Evolutionary conservation across 2,329 filamentous ascomycete genomes (phyloP).

Genomic region (Lasiodiplodia theobromae): DNA sequence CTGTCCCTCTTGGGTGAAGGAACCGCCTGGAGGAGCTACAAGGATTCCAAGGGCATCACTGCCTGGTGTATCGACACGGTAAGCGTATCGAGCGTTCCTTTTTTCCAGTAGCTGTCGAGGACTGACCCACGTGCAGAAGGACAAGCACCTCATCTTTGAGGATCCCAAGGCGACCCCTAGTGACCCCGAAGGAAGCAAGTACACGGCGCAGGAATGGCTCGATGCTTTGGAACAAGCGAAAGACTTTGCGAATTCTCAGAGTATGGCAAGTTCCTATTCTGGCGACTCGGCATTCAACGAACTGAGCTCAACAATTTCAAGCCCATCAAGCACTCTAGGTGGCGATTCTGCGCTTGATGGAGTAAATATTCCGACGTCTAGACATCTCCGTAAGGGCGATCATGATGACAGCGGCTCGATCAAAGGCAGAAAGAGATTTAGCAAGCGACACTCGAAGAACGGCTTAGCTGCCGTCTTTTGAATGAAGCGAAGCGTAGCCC

Average conservation of each 20-base stretch:
- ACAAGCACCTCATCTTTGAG: slow-evolving; percentile 92
- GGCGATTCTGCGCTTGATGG: slow-evolving; percentile 54
- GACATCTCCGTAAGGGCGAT: slow-evolving; percentile 55
- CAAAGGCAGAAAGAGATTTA: slow-evolving; percentile 74
- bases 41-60: slow-evolving; percentile 85
- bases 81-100: slow-evolving; percentile 53
- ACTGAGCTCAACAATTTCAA: slow-evolving; percentile 68
- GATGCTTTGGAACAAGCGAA: slow-evolving; percentile 85
- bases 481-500: slow-evolving; percentile 32
- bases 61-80: slow-evolving; percentile 95
- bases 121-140: slow-evolving; percentile 64
- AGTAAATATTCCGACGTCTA: slow-evolving; percentile 60
- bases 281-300: slow-evolving; percentile 56
- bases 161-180: slow-evolving; percentile 78
- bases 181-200: slow-evolving; percentile 68
- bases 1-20: slow-evolving; percentile 81
- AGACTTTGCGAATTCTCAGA: slow-evolving; percentile 81
- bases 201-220: slow-evolving; percentile 88
- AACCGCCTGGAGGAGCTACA: slow-evolving; percentile 78
- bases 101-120: not conserved
- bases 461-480: slow-evolving; percentile 90
- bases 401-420: slow-evolving; percentile 60
- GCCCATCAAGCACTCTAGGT: slow-evolving; percentile 76
- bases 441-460: slow-evolving; percentile 91
- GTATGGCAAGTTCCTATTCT: slow-evolving; percentile 69